These are phyloP conservation scores for Inga laurina DNA, from an alignment of 306 rosid genomes.

Conservation along the genomic window DNA sequence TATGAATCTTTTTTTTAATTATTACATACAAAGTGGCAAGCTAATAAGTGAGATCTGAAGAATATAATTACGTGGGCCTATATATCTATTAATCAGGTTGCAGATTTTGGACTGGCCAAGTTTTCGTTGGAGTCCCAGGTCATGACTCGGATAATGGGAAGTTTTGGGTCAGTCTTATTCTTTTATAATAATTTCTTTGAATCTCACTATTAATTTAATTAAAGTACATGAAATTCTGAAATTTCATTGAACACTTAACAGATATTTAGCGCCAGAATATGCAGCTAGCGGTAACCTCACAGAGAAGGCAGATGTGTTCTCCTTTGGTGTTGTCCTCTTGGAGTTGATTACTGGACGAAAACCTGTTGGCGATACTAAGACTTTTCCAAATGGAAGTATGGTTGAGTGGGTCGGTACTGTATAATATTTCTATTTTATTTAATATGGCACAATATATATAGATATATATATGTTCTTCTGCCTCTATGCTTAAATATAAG, in stretches of 20 bases:
- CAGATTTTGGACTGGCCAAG: neutral
- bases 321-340: neutral
- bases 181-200: neutral
- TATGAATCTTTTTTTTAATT: no score
- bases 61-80: neutral
- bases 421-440: neutral
- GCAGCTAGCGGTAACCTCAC: conserved; percentile 67
- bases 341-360: neutral
- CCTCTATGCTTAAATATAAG: no score
- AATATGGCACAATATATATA: no score
- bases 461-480: no score
- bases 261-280: conserved; percentile 74
- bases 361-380: neutral
- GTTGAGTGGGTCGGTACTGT: neutral
- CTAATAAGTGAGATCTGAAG: no score
- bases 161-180: neutral
- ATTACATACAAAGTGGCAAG: no score
- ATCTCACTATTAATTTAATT: no score
- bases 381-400: neutral
- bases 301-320: conserved; percentile 45
- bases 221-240: no score
- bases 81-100: neutral
- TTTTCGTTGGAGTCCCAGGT: neutral
- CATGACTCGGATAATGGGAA: neutral
- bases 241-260: conserved; percentile 4